phyloP scores from a whole-genome alignment of 139 green algal species.

The Monoraphidium neglectum region DNA sequence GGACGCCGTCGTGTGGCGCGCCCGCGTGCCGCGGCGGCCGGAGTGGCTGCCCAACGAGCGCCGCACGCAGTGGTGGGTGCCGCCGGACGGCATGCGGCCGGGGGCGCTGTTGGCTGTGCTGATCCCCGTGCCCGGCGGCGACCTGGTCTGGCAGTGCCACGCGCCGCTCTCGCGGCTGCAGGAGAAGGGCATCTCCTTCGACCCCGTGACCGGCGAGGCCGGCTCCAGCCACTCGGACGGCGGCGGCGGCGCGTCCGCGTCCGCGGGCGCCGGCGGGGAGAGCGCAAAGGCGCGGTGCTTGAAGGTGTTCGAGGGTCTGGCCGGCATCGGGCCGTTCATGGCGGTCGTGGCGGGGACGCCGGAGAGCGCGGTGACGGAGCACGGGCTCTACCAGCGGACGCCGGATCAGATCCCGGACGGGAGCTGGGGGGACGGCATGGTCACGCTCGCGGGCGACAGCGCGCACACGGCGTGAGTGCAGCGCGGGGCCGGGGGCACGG shows the following conservation, averaged over 20 bases:
- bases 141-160: slow-evolving; percentile 28
- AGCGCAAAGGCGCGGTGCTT: slow-evolving; percentile 12
- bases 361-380: slow-evolving; percentile 14
- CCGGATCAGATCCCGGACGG: slow-evolving; percentile 22
- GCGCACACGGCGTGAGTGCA: neutral
- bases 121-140: slow-evolving; percentile 17
- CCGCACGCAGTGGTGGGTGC: slow-evolving; percentile 27
- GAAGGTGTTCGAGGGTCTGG: slow-evolving; percentile 11
- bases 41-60: neutral
- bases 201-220: neutral
- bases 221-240: slow-evolving; percentile 6
- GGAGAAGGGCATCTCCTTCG: slow-evolving; percentile 11
- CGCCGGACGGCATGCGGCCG: neutral
- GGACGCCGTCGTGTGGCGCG: slow-evolving; percentile 9
- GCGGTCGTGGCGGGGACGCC: slow-evolving; percentile 11
- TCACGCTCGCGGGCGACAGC: neutral
- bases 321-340: neutral
- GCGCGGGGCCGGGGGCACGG: too few relatives aligned
- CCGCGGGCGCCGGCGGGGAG: neutral
- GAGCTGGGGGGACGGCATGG: slow-evolving; percentile 5
- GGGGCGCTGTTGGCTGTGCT: slow-evolving; percentile 7
- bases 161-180: slow-evolving; percentile 3
- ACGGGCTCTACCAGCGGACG: slow-evolving; percentile 21
- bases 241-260: neutral
- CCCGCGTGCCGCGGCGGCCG: neutral